These are phyloP conservation scores for Agapanthus africanus DNA, from an alignment of 106 monocot genomes.

Conservation along the genomic window DNA sequence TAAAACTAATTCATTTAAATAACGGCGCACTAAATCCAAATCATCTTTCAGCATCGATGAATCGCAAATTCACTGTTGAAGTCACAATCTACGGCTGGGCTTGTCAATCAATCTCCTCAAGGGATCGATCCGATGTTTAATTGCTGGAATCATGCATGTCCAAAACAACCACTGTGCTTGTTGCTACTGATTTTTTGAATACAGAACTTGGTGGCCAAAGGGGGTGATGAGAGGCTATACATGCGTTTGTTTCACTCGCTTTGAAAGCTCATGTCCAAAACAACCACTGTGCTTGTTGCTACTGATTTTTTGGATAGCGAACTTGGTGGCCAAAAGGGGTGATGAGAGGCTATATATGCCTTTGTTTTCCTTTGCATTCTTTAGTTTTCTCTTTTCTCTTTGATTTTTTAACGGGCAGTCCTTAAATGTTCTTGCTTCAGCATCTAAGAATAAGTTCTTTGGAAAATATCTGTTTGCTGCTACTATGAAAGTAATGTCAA, in stretches of 20 bases:
- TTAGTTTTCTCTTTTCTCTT: too few species aligned
- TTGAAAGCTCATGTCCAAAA: too few species aligned
- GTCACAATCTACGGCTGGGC: slow-evolving; percentile 9
- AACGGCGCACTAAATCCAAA: not conserved
- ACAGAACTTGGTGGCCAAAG: slow-evolving; percentile 19
- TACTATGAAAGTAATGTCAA: not conserved
- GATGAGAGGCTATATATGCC: too few species aligned
- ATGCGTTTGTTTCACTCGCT: slow-evolving; percentile 10
- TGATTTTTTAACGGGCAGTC: slow-evolving; percentile 2
- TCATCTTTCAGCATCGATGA: not conserved
- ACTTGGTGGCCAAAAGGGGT: too few species aligned
- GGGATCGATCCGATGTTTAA: slow-evolving; percentile 7
- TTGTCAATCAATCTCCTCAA: slow-evolving; percentile 15
- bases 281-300: too few species aligned
- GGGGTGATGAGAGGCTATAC: slow-evolving; percentile 8
- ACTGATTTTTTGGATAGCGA: too few species aligned
- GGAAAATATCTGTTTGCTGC: slow-evolving; percentile 1
- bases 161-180: slow-evolving; percentile 5
- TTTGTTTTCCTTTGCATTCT: too few species aligned
- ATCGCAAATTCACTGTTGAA: not conserved
- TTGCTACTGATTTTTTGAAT: slow-evolving; percentile 8
- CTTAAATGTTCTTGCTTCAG: not conserved
- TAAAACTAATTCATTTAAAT: not conserved
- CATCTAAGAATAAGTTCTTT: slow-evolving; percentile 5
- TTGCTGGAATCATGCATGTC: slow-evolving; percentile 23